Evolutionary conservation across 78 protist species (phyloP).

Genomic region (Protostelium mycophagum): DNA sequence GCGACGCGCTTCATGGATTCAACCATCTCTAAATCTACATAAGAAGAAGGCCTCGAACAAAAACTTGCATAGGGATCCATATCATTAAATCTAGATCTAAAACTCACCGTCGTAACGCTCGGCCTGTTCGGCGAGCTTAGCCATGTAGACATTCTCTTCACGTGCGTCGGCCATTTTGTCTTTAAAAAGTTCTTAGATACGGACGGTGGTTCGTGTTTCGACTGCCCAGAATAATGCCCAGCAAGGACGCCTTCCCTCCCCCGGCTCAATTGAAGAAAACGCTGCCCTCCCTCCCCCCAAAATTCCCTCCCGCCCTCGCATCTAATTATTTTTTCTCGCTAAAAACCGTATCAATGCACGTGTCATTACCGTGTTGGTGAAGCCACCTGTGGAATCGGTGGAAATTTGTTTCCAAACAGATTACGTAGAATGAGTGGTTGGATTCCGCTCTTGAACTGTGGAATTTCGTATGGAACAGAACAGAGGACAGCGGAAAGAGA

Average conservation of each 20-base stretch:
- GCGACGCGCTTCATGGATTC: slow-evolving; percentile 91
- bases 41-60: neutral
- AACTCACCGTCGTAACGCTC: slow-evolving; percentile 52
- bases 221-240: neutral
- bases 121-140: slow-evolving; percentile 93
- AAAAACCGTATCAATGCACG: too few relatives aligned
- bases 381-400: too few relatives aligned
- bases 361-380: too few relatives aligned
- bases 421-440: too few relatives aligned
- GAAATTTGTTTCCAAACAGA: too few relatives aligned
- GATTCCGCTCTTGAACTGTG: too few relatives aligned
- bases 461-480: neutral
- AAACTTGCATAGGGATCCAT: neutral
- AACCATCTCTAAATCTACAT: slow-evolving; percentile 82
- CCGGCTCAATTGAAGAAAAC: too few relatives aligned
- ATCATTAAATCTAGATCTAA: neutral
- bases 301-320: neutral
- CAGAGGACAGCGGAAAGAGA: neutral
- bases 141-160: slow-evolving; percentile 80
- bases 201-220: neutral
- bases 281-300: too few relatives aligned
- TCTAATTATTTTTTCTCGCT: neutral
- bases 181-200: neutral
- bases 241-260: too few relatives aligned
- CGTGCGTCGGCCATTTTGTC: slow-evolving; percentile 5